phyloP scores from a whole-genome alignment of 305 asterid genomes.

The Solanum aculeatissimum region DNA sequence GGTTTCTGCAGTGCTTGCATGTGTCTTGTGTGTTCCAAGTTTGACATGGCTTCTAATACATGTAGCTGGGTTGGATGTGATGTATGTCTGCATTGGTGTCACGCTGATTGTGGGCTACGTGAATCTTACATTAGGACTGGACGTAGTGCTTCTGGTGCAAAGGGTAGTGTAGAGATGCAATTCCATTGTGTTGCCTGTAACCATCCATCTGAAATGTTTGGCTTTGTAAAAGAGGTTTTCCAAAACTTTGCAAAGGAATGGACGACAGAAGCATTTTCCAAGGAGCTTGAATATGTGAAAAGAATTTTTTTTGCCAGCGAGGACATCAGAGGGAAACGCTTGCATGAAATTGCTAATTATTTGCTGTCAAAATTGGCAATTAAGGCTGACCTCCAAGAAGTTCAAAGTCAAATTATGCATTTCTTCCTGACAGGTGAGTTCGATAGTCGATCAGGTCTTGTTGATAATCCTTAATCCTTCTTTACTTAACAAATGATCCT shows the following conservation, averaged over 20 bases:
- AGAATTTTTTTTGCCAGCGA: constrained; percentile 61
- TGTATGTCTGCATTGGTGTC: constrained; percentile 96
- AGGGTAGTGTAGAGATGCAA: constrained; percentile 80
- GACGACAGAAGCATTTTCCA: constrained; percentile 61
- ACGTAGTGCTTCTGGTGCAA: constrained; percentile 48
- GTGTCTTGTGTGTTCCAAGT: constrained; percentile 93
- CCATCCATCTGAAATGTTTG: constrained; percentile 98
- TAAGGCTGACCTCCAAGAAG: constrained; percentile 51
- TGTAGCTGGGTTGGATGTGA: constrained; percentile 99
- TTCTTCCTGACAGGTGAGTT: constrained; percentile 70
- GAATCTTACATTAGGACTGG: constrained; percentile 77
- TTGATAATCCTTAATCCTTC: not conserved
- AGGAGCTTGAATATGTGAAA: constrained; percentile 77
- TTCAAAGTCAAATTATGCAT: constrained; percentile 41
- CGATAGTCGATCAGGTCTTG: not conserved
- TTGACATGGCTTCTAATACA: constrained; percentile 84
- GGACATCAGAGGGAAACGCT: constrained; percentile 71
- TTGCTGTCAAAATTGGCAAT: constrained; percentile 56
- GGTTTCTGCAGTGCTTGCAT: constrained; percentile 96
- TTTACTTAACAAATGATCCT: not conserved
- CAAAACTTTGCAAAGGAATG: constrained; percentile 77
- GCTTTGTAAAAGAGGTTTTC: constrained; percentile 94
- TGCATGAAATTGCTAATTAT: constrained; percentile 47
- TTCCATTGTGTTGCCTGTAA: constrained; percentile 91
- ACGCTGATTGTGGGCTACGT: constrained; percentile 80